These are phyloP conservation scores for Dendrobium huoshanense DNA, from an alignment of 106 monocot species.

Conservation along the genomic window DNA sequence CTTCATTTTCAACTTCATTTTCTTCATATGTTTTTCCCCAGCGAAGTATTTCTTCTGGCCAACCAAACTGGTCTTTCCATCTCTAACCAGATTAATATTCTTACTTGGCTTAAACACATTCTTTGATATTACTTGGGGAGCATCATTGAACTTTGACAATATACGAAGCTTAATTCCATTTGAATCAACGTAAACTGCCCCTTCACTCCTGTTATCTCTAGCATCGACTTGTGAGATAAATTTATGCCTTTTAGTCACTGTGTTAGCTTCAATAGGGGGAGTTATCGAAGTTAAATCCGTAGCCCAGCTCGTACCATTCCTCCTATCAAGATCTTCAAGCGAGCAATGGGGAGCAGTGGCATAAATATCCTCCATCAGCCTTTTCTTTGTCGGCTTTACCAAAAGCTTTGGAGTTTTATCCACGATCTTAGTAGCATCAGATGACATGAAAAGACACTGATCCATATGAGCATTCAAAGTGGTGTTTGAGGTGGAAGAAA, in stretches of 20 bases:
- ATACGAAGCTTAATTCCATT: slow-evolving; percentile 61
- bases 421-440: slow-evolving; percentile 4
- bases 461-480: slow-evolving; percentile 82
- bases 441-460: slow-evolving; percentile 50
- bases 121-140: background rate
- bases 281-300: slow-evolving; percentile 18
- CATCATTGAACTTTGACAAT: slow-evolving; percentile 45
- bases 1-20: slow-evolving; percentile 7
- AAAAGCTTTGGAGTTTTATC: slow-evolving; percentile 15
- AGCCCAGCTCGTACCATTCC: slow-evolving; percentile 74
- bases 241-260: slow-evolving; percentile 31
- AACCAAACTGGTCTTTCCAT: background rate
- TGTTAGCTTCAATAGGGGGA: background rate
- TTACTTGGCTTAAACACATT: slow-evolving; percentile 13
- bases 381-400: slow-evolving; percentile 55
- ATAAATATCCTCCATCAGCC: slow-evolving; percentile 66
- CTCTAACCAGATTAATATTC: background rate
- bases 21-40: slow-evolving; percentile 6
- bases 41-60: slow-evolving; percentile 7
- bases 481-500: slow-evolving; percentile 68
- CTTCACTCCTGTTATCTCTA: slow-evolving; percentile 19
- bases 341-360: slow-evolving; percentile 45
- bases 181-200: slow-evolving; percentile 59
- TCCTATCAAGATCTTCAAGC: slow-evolving; percentile 71
- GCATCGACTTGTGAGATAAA: background rate